Conservation (phyloP, 164 flowering plant genomes). For the Vitis riparia region DNA sequence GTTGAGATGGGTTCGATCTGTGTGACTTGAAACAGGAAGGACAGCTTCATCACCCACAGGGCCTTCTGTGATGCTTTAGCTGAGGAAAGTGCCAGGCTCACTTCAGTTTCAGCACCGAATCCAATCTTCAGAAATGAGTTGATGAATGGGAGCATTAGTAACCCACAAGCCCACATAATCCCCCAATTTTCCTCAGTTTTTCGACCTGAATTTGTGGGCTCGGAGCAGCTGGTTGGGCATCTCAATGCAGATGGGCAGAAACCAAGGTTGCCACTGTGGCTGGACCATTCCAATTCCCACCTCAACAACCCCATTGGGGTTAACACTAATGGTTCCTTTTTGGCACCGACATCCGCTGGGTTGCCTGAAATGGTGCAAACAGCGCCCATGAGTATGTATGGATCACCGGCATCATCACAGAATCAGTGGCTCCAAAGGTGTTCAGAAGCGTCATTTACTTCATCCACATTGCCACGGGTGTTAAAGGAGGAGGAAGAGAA, state of each 20-base stretch:
- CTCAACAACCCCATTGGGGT: slow-evolving; percentile 21
- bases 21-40: slow-evolving; percentile 52
- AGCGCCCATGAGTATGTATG: slow-evolving; percentile 26
- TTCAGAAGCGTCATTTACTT: slow-evolving; percentile 13
- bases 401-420: slow-evolving; percentile 15
- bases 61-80: slow-evolving; percentile 73
- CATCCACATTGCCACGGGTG: slow-evolving; percentile 14
- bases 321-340: slow-evolving; percentile 12
- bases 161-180: slow-evolving; percentile 13
- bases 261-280: slow-evolving; percentile 47
- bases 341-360: slow-evolving; percentile 15
- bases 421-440: slow-evolving; percentile 15
- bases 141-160: slow-evolving; percentile 6
- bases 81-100: slow-evolving; percentile 51
- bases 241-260: slow-evolving; percentile 22
- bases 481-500: slow-evolving; percentile 29
- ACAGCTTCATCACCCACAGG: slow-evolving; percentile 77
- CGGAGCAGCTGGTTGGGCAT: not conserved
- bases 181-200: slow-evolving; percentile 18
- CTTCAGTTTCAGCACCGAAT: slow-evolving; percentile 20
- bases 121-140: slow-evolving; percentile 21
- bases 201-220: slow-evolving; percentile 10
- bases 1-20: not conserved
- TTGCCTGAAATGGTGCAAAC: slow-evolving; percentile 29
- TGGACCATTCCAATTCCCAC: slow-evolving; percentile 37